Evolutionary conservation across 2,329 filamentous ascomycete species (phyloP).

Genomic region (Fusarium humuli): DNA sequence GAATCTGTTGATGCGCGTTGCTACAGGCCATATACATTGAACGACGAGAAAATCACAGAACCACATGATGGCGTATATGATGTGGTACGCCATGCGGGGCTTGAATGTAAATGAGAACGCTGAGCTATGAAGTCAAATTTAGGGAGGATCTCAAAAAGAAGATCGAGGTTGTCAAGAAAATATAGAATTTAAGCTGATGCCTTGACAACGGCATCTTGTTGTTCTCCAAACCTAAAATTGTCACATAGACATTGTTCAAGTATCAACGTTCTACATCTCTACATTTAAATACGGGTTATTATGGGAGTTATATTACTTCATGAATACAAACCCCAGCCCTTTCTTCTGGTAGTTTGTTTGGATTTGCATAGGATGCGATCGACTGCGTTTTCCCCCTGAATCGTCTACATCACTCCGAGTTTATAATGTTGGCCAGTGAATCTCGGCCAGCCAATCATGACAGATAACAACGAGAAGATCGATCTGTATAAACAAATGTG

Average conservation of each 20-base stretch:
- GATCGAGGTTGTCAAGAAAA: neutral
- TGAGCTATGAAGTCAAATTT: neutral
- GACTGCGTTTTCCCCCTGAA: neutral
- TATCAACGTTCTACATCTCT: neutral
- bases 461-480: neutral
- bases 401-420: neutral
- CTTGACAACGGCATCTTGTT: neutral
- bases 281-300: neutral
- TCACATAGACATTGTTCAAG: neutral
- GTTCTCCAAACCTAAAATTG: neutral
- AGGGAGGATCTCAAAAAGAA: neutral
- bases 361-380: neutral
- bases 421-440: neutral
- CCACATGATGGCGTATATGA: neutral
- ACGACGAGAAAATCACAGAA: neutral
- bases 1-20: neutral
- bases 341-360: no score
- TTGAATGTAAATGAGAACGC: neutral
- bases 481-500: rapidly evolving
- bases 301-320: no score
- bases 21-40: neutral
- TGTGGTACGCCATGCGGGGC: neutral
- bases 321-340: no score
- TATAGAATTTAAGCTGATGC: neutral
- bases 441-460: neutral